Evolutionary conservation across 2,329 filamentous ascomycete species (phyloP).

Genomic region (Paecilomyces sp.): DNA sequence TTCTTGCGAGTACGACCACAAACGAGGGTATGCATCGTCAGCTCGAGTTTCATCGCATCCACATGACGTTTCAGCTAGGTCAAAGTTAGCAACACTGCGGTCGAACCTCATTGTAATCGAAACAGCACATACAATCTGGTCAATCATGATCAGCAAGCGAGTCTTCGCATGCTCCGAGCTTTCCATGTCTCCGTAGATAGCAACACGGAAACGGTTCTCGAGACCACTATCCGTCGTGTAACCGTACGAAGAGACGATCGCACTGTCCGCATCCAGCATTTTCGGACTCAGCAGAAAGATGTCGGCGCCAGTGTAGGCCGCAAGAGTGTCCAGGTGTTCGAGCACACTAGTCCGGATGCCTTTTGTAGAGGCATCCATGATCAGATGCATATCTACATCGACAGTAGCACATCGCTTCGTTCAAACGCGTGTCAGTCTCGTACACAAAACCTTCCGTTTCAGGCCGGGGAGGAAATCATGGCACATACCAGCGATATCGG

Average conservation of each 20-base stretch:
- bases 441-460: not conserved
- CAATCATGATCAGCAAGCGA: conserved; percentile 91
- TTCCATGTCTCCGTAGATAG: conserved; percentile 91
- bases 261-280: conserved; percentile 67
- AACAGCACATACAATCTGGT: conserved; percentile 65
- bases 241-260: conserved; percentile 64
- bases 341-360: conserved; percentile 69
- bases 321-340: conserved; percentile 78
- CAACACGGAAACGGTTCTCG: conserved; percentile 84
- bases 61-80: conserved; percentile 51
- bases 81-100: conserved; percentile 4
- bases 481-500: conserved; percentile 79
- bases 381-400: conserved; percentile 84
- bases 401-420: conserved; percentile 81
- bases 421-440: not conserved
- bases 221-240: conserved; percentile 73
- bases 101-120: not conserved
- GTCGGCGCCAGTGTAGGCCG: conserved; percentile 84
- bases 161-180: conserved; percentile 97
- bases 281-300: conserved; percentile 94
- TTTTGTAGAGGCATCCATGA: conserved; percentile 65
- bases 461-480: conserved; percentile 10
- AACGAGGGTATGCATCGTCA: conserved; percentile 82
- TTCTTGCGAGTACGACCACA: conserved; percentile 94
- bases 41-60: conserved; percentile 73